Percentiles rank a stretch among this genome's conserved stretches.
Conservation (phyloP, 2,329 filamentous ascomycete species). For the Fusarium palustre region DNA sequence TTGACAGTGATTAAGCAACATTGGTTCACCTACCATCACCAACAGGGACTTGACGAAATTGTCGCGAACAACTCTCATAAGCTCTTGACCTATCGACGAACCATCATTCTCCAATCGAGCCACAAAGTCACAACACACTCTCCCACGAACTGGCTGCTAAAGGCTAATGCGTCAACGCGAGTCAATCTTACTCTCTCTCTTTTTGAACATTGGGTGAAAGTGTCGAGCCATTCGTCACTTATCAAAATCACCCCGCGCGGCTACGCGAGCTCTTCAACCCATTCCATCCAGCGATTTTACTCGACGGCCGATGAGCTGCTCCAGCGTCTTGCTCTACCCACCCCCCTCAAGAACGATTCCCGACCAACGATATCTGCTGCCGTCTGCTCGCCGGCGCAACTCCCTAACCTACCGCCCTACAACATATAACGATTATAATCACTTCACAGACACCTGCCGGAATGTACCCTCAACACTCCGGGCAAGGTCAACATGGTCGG, state of each 20-base stretch:
- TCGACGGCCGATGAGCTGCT: slow-evolving; percentile 45
- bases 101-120: slow-evolving; percentile 23
- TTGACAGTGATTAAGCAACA: slow-evolving; percentile 31
- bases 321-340: slow-evolving; percentile 30
- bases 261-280: slow-evolving; percentile 17
- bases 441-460: slow-evolving; percentile 50
- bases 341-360: slow-evolving; percentile 30
- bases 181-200: slow-evolving; percentile 49
- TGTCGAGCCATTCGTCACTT: slow-evolving; percentile 39
- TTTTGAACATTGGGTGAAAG: slow-evolving; percentile 50
- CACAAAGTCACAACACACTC: slow-evolving; percentile 29
- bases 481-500: slow-evolving; percentile 78
- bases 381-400: slow-evolving; percentile 49
- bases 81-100: slow-evolving; percentile 47
- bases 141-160: slow-evolving; percentile 40
- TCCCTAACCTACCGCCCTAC: slow-evolving; percentile 33
- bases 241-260: slow-evolving; percentile 28
- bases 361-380: slow-evolving; percentile 40
- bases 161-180: slow-evolving; percentile 57
- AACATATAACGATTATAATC: slow-evolving; percentile 27
- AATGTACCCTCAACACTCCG: slow-evolving; percentile 78
- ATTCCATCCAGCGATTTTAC: slow-evolving; percentile 16
- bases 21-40: slow-evolving; percentile 9
- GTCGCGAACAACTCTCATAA: slow-evolving; percentile 45
- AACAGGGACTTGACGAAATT: slow-evolving; percentile 22